A percentile compares a stretch with the other conserved stretches of the same genome.
phyloP scores from a whole-genome alignment of 306 rosid genomes.

The Quercus cerris region DNA sequence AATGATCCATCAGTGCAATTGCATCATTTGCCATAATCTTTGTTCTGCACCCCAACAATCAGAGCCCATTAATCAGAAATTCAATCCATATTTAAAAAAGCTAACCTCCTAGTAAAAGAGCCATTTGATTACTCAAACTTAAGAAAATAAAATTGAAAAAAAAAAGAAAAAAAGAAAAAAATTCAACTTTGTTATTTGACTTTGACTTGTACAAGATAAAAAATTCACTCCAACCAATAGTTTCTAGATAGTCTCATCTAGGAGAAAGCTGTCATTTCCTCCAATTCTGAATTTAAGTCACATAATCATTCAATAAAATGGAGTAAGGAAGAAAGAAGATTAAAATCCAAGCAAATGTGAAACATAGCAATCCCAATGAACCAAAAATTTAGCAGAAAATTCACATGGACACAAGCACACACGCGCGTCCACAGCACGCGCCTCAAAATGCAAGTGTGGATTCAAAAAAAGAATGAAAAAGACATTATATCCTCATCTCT shows the following conservation, averaged over 20 bases:
- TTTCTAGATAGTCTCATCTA: background rate
- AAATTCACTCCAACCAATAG: background rate
- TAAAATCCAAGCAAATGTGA: background rate
- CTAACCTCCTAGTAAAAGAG: background rate
- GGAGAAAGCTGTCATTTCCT: background rate
- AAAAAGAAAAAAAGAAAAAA: background rate
- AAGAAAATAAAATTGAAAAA: background rate
- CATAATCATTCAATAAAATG: background rate
- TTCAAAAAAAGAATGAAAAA: background rate
- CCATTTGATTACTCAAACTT: no score
- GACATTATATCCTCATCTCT: no score
- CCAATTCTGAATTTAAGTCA: background rate
- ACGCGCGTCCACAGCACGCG: background rate
- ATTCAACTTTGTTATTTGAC: background rate
- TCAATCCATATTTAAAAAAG: background rate
- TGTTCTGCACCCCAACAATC: slow-evolving; percentile 68
- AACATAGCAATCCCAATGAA: background rate
- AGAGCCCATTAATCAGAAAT: background rate
- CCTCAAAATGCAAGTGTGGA: background rate
- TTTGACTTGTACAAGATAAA: background rate
- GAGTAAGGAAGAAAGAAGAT: background rate
- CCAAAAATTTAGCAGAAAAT: background rate
- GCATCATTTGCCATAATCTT: slow-evolving; percentile 87
- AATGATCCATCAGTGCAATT: slow-evolving; percentile 72
- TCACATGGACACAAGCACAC: background rate